Conservation (phyloP, 2,329 filamentous ascomycete genomes). For the Fusarium sp. region DNA sequence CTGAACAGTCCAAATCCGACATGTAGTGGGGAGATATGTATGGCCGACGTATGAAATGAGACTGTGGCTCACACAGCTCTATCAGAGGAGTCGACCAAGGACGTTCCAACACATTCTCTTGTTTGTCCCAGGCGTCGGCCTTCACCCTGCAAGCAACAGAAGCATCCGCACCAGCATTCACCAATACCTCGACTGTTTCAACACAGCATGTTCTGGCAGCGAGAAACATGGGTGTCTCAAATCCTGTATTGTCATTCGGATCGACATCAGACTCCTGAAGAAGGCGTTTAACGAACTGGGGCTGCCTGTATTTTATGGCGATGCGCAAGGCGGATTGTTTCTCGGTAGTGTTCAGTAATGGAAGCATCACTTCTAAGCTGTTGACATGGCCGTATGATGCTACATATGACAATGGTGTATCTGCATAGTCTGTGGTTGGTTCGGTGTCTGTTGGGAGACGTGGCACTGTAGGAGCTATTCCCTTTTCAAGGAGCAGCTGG, state of each 20-base stretch:
- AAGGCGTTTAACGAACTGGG: conserved; percentile 41
- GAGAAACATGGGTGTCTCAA: conserved; percentile 37
- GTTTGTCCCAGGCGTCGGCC: neutral
- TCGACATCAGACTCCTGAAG: conserved; percentile 45
- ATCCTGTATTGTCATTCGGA: conserved; percentile 39
- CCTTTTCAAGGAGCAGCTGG: conserved; percentile 25
- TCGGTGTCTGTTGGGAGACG: neutral
- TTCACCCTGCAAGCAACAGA: conserved; percentile 22
- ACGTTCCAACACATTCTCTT: neutral
- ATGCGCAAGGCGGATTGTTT: conserved; percentile 42
- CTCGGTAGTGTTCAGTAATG: conserved; percentile 35
- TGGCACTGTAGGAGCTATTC: conserved; percentile 45
- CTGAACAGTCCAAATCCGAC: neutral
- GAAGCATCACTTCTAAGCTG: conserved; percentile 41
- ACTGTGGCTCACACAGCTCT: neutral
- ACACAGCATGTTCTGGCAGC: conserved; percentile 8
- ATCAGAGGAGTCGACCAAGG: neutral
- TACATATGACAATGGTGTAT: conserved; percentile 35
- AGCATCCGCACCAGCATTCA: conserved; percentile 46
- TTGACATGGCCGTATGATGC: conserved; percentile 41
- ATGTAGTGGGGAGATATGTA: neutral
- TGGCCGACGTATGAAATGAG: neutral
- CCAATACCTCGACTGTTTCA: conserved; percentile 34
- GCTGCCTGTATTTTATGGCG: conserved; percentile 30
- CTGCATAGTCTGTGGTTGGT: too few species aligned